These are phyloP conservation scores for Mesembryanthemum crystallinum DNA, from an alignment of 148 eudicot species.

Conservation along the genomic window DNA sequence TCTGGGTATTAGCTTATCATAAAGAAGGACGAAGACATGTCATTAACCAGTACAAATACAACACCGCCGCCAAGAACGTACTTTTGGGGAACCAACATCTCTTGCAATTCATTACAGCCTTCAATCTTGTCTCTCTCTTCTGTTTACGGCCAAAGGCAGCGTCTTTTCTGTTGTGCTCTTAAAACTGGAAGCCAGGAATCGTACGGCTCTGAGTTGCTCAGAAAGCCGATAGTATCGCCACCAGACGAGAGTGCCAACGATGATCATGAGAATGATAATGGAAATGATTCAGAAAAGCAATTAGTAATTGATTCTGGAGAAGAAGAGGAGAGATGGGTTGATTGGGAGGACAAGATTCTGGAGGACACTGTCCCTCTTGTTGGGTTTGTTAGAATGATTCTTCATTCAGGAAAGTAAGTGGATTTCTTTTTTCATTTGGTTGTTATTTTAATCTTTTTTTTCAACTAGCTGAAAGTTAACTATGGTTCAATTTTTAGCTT, in stretches of 20 bases:
- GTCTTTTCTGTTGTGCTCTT: constrained; percentile 24
- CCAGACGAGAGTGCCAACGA: not conserved
- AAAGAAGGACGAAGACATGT: constrained; percentile 16
- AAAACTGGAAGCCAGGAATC: constrained; percentile 38
- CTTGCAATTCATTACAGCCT: constrained; percentile 21
- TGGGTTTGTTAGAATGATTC: constrained; percentile 89
- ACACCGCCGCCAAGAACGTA: not conserved
- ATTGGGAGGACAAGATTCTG: constrained; percentile 89
- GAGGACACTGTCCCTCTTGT: constrained; percentile 89
- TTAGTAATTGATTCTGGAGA: constrained; percentile 23
- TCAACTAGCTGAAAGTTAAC: not conserved
- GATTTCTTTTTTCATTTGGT: not conserved
- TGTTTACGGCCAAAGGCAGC: constrained; percentile 10
- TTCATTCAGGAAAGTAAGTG: constrained; percentile 82
- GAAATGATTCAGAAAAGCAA: not conserved
- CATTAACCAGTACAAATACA: constrained; percentile 18
- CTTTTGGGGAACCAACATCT: constrained; percentile 19
- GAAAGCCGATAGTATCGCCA: constrained; percentile 49
- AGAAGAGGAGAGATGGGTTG: constrained; percentile 41
- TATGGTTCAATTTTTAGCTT: not conserved
- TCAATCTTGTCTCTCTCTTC: constrained; percentile 27
- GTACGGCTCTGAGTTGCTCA: constrained; percentile 42
- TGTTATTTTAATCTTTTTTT: not conserved
- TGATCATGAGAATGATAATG: not conserved
- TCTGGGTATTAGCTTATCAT: not conserved